Base-by-base conservation (phyloP, 2,329 filamentous ascomycete genomes). In the Stagonosporopsis vannaccii region DNA sequence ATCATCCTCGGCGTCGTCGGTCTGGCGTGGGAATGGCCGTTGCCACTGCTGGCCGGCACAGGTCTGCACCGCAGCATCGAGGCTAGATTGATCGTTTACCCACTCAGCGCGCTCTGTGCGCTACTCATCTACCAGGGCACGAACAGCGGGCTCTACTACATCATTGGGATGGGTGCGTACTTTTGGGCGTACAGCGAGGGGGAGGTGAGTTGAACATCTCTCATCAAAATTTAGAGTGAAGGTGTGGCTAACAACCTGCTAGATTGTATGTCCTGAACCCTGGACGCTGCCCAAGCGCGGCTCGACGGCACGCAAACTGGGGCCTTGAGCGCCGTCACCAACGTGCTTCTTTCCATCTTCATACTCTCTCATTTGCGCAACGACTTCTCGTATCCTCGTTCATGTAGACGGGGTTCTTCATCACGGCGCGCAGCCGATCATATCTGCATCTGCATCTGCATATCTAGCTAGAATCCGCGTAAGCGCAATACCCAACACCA, bases 161-260 rank as follows among this genome's bases (percentile, higher is more conserved):
- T 96, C 23, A 85, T 97, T 60, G 94, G 89, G 19, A 88, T 96
- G 79, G 82, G 81, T 7, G 88, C 95, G 13, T 99, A 98, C 77
- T 97, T 98, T 70, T 97, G 93, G 93, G 95, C 91, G 1, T 98
- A 96, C 71, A 95, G 90, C 70, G 94, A 99, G 78, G 95, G 95
- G 78, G 95, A 99, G 88, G 93, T 97, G 78, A 73, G 89, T 81
- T 11, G 8, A 33, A 12, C 13, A 5, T 17, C 1, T 9, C 3
- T 5, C 22, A 17, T n/a, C 23, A 13, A 19, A 6, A 3, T n/a
- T 13, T 22, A 15, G 3, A 25, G 4, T 33, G 2, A 36, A 9
- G 19, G 26, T 9, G 9, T 26, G 51, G 37, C 63, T 69, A 56
- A 71, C 60, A 28, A 9, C 3, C 12, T 40, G 17, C 2, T 49